phyloP scores from a whole-genome alignment of 192 early-diverging fungal species.

The Geranomyces michiganensis region DNA sequence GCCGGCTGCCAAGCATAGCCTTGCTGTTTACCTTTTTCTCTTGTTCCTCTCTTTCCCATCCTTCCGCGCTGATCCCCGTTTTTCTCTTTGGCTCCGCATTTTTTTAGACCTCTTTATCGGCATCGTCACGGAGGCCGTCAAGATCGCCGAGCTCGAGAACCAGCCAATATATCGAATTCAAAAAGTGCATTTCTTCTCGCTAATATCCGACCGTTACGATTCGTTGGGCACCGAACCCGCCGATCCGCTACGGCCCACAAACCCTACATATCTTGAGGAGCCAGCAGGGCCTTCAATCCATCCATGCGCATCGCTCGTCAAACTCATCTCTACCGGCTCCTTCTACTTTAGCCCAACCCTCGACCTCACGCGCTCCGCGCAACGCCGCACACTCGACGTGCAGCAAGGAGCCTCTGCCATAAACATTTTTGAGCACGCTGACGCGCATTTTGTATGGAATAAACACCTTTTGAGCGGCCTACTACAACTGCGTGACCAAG shows the following conservation, averaged over 20 bases:
- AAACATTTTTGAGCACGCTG: slow-evolving; percentile 61
- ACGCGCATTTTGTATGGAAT: slow-evolving; percentile 93
- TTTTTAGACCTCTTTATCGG: slow-evolving; percentile 55
- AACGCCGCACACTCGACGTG: slow-evolving; percentile 60
- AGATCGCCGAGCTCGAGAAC: slow-evolving; percentile 45
- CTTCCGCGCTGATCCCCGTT: not conserved
- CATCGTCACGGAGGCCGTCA: slow-evolving; percentile 43
- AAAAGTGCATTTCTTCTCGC: slow-evolving; percentile 76
- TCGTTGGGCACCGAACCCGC: slow-evolving; percentile 19
- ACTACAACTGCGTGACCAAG: slow-evolving; percentile 73
- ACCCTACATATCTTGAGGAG: slow-evolving; percentile 26
- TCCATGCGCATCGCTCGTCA: slow-evolving; percentile 75
- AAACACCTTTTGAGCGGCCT: slow-evolving; percentile 77
- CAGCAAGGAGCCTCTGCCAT: slow-evolving; percentile 20
- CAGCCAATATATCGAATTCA: slow-evolving; percentile 72
- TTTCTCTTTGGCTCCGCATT: not conserved
- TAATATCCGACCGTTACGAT: slow-evolving; percentile 76
- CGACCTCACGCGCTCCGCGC: slow-evolving; percentile 83
- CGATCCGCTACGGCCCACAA: slow-evolving; percentile 10
- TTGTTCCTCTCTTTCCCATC: no score
- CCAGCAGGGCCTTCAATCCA: slow-evolving; percentile 56
- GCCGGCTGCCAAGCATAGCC: no score
- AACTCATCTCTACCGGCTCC: slow-evolving; percentile 80
- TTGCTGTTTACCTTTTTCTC: no score
- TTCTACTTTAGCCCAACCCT: slow-evolving; percentile 92